These are phyloP conservation scores for Rhodomyrtus psidioides DNA, from an alignment of 441 rosid species.

Conservation along the genomic window DNA sequence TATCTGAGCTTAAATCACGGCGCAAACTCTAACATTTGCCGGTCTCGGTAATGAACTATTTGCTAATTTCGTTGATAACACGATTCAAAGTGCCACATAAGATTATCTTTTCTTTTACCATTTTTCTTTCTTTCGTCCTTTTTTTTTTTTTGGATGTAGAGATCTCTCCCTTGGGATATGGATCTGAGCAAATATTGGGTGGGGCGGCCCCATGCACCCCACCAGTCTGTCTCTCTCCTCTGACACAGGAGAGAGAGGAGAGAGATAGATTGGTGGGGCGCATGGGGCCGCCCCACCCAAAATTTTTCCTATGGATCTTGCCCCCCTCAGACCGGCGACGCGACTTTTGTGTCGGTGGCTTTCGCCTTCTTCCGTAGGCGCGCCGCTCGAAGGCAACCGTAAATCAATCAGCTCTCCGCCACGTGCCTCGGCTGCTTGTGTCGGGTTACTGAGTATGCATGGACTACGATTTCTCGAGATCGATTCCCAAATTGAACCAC, in stretches of 20 bases:
- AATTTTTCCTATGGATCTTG: too few relatives aligned
- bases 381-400: neutral
- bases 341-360: neutral
- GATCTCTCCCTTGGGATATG: neutral
- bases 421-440: neutral
- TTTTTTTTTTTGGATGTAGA: neutral
- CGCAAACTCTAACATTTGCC: too few relatives aligned
- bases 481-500: neutral
- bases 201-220: too few relatives aligned
- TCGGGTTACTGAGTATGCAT: neutral
- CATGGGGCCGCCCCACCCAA: too few relatives aligned
- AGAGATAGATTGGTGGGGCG: too few relatives aligned
- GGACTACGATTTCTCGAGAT: neutral
- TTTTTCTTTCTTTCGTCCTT: rapidly evolving
- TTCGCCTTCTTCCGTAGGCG: neutral
- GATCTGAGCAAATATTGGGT: too few relatives aligned
- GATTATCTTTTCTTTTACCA: neutral
- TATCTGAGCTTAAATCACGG: too few relatives aligned
- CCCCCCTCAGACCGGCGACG: neutral
- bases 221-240: too few relatives aligned
- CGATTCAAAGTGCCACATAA: neutral
- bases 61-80: neutral
- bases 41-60: too few relatives aligned
- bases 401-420: neutral
- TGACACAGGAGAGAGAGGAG: too few relatives aligned